Evolutionary conservation across 352 stramenopile species (phyloP), one percentile per base, ranked within the genome.

Genomic region (Phytophthora citrophthora): DNA sequence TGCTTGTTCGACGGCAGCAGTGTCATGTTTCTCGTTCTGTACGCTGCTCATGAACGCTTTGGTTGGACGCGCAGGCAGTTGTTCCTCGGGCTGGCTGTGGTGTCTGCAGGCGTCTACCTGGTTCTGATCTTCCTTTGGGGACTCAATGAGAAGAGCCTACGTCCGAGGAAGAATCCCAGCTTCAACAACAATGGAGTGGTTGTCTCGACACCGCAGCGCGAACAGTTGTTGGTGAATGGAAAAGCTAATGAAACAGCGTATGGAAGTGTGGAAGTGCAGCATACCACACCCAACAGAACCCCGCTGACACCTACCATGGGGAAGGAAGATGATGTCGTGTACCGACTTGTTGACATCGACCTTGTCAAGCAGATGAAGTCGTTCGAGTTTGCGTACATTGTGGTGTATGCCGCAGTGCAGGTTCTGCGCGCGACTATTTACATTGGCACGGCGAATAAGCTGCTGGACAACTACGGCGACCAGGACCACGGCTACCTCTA

Each of bases 371-470:
- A 95, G 68, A 70, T 94, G 20, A 69, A 64, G 24, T 91, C 84
- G 48, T 91, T 94, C 40, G 86, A 94, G 66, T 96, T 95, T 43
- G 76, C 53, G 4, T 96, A 81, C 53, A 83, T 96, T 23, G 64
- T 92, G 48, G 49, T 78, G 16, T 94, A 90, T 68, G 83, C 86
- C 9, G 69, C 76, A 9, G 57, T 93, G 5, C 86, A 96, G 39
- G 81, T 95, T 34, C 68, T 96, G 20, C 87, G 87, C 7, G 81
- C 86, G 2, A 95, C 79, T 11, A 68, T 94, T 24, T 96, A 93
- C 70, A 95, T 96, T 54, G 88, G 88, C 54, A 93, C 88, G 49
- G 81, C 83, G 27, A 96, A 94, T 72, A 93, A 96, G 46, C 57
- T 91, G 44, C 71, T 96, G 10, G 77, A 89, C 1, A 93, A 94